Percentiles rank a stretch among this genome's conserved stretches.
Conservation (phyloP, 768 basidiomycete genomes). For the Boletus bicolor region DNA sequence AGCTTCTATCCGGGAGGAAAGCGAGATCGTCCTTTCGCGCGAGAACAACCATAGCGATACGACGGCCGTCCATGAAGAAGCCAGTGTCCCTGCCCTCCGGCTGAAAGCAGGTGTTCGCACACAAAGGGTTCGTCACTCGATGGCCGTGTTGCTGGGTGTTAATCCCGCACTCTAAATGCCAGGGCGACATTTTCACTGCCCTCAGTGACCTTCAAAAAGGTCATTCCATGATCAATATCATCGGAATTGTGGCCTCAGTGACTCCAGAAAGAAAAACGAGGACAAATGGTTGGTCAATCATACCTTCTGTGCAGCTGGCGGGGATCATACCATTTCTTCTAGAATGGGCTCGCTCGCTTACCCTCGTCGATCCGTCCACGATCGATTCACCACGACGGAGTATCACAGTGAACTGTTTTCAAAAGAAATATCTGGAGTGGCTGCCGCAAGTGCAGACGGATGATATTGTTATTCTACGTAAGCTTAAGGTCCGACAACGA, state of each 20-base stretch:
- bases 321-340: not conserved
- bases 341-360: slow-evolving; percentile 49
- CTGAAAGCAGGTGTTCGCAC: slow-evolving; percentile 26
- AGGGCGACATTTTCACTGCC: slow-evolving; percentile 29
- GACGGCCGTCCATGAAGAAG: not conserved
- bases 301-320: not conserved
- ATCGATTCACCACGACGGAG: slow-evolving; percentile 20
- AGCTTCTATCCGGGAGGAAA: not conserved
- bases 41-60: not conserved
- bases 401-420: slow-evolving; percentile 51
- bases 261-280: slow-evolving; percentile 15
- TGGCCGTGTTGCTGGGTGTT: not conserved
- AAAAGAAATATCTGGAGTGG: slow-evolving; percentile 43
- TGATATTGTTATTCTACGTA: slow-evolving; percentile 49
- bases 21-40: not conserved
- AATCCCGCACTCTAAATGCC: not conserved
- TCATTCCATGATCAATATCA: slow-evolving; percentile 26
- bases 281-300: slow-evolving; percentile 26
- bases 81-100: not conserved
- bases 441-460: slow-evolving; percentile 48
- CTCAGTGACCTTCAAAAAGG: slow-evolving; percentile 13
- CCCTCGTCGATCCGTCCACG: slow-evolving; percentile 53
- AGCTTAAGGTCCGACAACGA: slow-evolving; percentile 42
- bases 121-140: slow-evolving; percentile 23
- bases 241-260: slow-evolving; percentile 29